Base-by-base conservation (phyloP, 257 asterid genomes). In the Jaltomata sinuosa region DNA sequence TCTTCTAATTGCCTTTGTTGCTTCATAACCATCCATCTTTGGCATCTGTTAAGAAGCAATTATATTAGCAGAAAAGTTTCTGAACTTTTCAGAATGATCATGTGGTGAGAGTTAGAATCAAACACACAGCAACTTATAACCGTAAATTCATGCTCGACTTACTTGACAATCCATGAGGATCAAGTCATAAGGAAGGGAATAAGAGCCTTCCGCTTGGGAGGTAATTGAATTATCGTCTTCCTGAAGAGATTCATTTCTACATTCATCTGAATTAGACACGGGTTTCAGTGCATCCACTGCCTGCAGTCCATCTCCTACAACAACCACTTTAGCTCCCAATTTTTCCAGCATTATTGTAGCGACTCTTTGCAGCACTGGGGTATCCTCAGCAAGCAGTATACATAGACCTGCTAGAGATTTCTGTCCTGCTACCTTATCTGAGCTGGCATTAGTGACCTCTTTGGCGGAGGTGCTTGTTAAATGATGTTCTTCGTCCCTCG, bases 11-110 rank as follows among this genome's bases (percentile, higher is more conserved):
- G 92, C 95, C 85, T 91, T 93, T 77, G 99, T 95, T 86, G 99
- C 99, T 88, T 95, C 99, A 68, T 95, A 95, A 0, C 99, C 99
- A 89, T 95, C 99, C 99, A 95, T 95, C 90, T 94, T 94, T 31
- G 99, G 99, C 99, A 95, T 95, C 98, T 95, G 62, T 61, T 27
- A 34, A 62, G 18, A 84, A 38, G 10, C 34, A 54, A 76, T 27
- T 47, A 47, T 76, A 49, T 76, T 25, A 74, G 81, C 72, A 29
- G 10, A 31, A 31, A 6, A 3, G 11, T 64, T 64, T 64, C 68
- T 61, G 32, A 25, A 61, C 4, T 36, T 64, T 29, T 14, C 38
- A 32, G 15, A 34, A 32, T 34, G 49, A 34, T 34, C 77, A 68
- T 34, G 49, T 34, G 49, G 74, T 16, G 16, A 18, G 34, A 84